These are phyloP conservation scores for Podaxis mareebaensis DNA, from an alignment of 768 basidiomycete species.

Conservation along the genomic window DNA sequence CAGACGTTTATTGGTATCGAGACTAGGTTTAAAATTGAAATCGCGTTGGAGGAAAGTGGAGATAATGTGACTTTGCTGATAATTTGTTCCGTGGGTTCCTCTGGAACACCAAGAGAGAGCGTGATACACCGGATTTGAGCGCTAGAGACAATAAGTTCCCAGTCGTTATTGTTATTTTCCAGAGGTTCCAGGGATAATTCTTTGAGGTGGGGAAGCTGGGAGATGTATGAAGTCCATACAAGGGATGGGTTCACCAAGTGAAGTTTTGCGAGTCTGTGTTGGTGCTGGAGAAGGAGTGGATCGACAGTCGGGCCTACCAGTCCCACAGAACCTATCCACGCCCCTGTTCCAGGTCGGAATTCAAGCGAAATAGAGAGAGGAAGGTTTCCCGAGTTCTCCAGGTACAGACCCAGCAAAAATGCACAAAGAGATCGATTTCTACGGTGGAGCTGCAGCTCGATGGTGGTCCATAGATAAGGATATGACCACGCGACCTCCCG, in stretches of 20 bases:
- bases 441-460: background rate
- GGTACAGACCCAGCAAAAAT: background rate
- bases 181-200: background rate
- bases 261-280: background rate
- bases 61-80: background rate
- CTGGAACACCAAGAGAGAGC: background rate
- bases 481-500: background rate
- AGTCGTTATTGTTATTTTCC: background rate
- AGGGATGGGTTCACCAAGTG: background rate
- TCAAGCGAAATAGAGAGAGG: background rate
- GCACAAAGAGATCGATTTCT: too few species aligned
- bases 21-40: background rate
- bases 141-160: background rate
- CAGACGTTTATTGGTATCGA: background rate
- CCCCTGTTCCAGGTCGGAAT: background rate
- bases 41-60: background rate
- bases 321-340: too few species aligned
- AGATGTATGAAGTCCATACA: background rate
- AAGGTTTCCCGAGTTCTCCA: background rate
- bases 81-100: too few species aligned
- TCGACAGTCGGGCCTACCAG: background rate
- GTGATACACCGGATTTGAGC: background rate
- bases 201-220: background rate
- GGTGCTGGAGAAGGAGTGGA: background rate
- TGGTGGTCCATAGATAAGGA: background rate